Percentiles rank a stretch among this genome's conserved stretches.
These are phyloP conservation scores for Mortierella sp. DNA, from an alignment of 371 early-diverging fungal species.

Conservation along the genomic window DNA sequence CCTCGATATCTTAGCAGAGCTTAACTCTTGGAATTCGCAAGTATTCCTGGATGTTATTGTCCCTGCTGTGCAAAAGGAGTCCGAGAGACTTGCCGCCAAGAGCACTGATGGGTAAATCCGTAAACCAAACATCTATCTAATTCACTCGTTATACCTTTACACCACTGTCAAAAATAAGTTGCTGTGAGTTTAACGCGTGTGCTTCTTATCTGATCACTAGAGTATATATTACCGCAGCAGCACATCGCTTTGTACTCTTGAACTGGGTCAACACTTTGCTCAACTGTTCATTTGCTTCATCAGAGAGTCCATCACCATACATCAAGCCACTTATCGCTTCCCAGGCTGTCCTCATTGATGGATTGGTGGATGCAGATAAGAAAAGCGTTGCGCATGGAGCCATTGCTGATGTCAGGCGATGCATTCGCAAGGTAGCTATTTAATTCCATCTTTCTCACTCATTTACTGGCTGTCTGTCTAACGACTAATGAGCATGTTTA, in stretches of 20 bases:
- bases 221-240: constrained; percentile 64
- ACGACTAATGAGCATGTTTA: no score
- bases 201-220: constrained; percentile 27
- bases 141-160: neutral
- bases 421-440: constrained; percentile 60
- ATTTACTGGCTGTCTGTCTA: neutral
- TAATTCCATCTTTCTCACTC: neutral
- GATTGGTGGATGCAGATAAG: constrained; percentile 58
- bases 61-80: constrained; percentile 66
- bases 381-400: constrained; percentile 66
- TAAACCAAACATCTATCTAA: neutral
- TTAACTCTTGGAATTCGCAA: constrained; percentile 71
- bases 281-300: constrained; percentile 54
- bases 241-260: constrained; percentile 69
- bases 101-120: constrained; percentile 64
- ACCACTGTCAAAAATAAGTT: no score
- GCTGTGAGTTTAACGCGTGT: neutral
- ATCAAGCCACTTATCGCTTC: constrained; percentile 60
- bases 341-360: constrained; percentile 69
- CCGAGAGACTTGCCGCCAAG: constrained; percentile 65
- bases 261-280: constrained; percentile 71
- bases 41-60: constrained; percentile 67
- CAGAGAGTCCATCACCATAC: constrained; percentile 38
- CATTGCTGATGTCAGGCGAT: constrained; percentile 69
- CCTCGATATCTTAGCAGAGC: constrained; percentile 69